Base-by-base conservation (phyloP, 306 rosid genomes). In the Morella rubra region DNA sequence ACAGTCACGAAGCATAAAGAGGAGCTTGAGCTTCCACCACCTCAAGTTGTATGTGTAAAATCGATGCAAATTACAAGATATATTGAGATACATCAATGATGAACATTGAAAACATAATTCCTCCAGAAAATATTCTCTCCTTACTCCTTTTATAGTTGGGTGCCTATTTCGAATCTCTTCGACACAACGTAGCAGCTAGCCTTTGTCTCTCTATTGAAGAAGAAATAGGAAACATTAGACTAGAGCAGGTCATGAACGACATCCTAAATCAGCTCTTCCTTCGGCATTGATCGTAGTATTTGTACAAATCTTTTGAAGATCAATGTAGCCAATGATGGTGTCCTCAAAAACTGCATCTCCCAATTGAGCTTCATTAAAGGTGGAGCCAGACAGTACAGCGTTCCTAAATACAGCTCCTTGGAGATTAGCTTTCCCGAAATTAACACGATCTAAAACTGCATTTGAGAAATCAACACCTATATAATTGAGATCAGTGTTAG, bases 311-410 rank as follows among this genome's bases (percentile, higher is more conserved):
- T 94, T 94, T 81, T 92, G 98, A 41, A 95, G 96, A 83, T 95
- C 97, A 78, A 92, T 84, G 82, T 92, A 95, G 69, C 97, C 97
- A 79, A 95, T 89, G 70, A 95, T 95, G 56, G 98, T 92, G 80
- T 95, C 98, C 86, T 95, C 97, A 74, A 92, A 95, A 73, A 80
- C 85, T 32, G 86, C 98, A 71, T 83, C 86, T 46, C 90, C 87
- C 67, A 95, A 88, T 61, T 88, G 84, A 37, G 98, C 98, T 37
- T 88, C 87, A 68, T 88, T 77, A 67, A 92, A 94, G 44, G 97
- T 94, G 61, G 98, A 92, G 44, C 98, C 98, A 7, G 98, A 95
- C 80, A 92, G 74, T 13, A 92, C 88, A 18, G 96, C 50, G 87
- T 92, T 95, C 86, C 32, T 87, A 55, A 95, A 95, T 45, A 83